Percentiles rank a stretch among this genome's conserved stretches.
Conservation (phyloP, 805 yeast species). For the Candida namnaoensis region DNA sequence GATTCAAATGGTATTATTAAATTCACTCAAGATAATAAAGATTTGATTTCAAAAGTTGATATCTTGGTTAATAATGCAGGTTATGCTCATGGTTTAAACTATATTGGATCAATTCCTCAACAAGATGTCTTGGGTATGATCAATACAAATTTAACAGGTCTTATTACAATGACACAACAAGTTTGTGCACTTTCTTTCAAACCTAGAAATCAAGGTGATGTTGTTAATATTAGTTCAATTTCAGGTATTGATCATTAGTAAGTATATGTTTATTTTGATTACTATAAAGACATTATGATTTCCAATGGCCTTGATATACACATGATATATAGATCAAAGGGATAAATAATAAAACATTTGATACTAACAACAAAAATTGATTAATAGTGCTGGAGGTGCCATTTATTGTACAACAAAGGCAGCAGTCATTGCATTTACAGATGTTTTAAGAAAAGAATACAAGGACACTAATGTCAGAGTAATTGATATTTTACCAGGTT, state of each 20-base stretch:
- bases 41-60: conserved; percentile 49
- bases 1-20: conserved; percentile 36
- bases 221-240: conserved; percentile 59
- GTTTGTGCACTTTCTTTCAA: conserved; percentile 54
- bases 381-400: conserved; percentile 30
- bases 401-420: conserved; percentile 66
- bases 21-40: conserved; percentile 38
- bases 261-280: conserved; percentile 35
- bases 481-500: conserved; percentile 53
- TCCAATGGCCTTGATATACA: too few species aligned
- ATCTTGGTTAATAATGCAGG: conserved; percentile 63
- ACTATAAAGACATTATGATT: too few species aligned
- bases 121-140: conserved; percentile 65
- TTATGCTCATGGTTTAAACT: conserved; percentile 67
- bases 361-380: not conserved
- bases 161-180: conserved; percentile 71
- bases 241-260: conserved; percentile 62
- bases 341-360: too few species aligned
- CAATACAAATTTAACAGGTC: conserved; percentile 74
- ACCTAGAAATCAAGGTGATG: conserved; percentile 55
- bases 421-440: conserved; percentile 59
- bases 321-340: too few species aligned
- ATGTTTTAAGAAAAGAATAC: conserved; percentile 59
- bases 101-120: conserved; percentile 53
- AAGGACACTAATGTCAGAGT: conserved; percentile 55